Percentiles rank a stretch among this genome's conserved stretches.
phyloP scores from a whole-genome alignment of 2,329 filamentous ascomycete species.

The Paracoccidioides brasiliensis region DNA sequence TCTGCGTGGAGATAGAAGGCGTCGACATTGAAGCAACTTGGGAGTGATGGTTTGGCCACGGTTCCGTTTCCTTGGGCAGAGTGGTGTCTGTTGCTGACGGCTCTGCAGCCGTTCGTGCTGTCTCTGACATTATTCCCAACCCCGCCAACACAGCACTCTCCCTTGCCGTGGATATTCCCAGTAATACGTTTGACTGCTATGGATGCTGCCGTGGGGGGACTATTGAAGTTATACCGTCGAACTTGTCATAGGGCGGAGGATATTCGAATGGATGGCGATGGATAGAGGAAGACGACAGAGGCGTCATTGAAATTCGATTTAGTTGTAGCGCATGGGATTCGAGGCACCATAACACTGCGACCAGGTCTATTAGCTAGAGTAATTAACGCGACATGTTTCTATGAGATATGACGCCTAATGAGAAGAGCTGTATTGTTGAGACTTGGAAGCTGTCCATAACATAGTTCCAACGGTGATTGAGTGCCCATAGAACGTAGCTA shows the following conservation, averaged over 20 bases:
- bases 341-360: not conserved
- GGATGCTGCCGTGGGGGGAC: not conserved
- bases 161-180: not conserved
- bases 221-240: not conserved
- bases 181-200: not conserved
- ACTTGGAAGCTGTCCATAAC: not conserved
- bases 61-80: conserved; percentile 5
- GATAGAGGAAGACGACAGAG: not conserved
- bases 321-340: not conserved
- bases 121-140: not conserved
- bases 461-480: not conserved
- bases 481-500: not conserved
- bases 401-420: not conserved
- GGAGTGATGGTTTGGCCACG: not conserved
- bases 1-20: conserved; percentile 16
- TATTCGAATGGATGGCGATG: not conserved
- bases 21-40: conserved; percentile 10
- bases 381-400: not conserved
- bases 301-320: not conserved
- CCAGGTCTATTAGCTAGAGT: not conserved
- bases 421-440: not conserved
- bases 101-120: conserved; percentile 3
- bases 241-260: not conserved
- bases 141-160: not conserved
- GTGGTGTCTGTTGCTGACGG: conserved; percentile 9